Conservation (phyloP, 352 stramenopile genomes). For the Globisporangium radiosum region DNA sequence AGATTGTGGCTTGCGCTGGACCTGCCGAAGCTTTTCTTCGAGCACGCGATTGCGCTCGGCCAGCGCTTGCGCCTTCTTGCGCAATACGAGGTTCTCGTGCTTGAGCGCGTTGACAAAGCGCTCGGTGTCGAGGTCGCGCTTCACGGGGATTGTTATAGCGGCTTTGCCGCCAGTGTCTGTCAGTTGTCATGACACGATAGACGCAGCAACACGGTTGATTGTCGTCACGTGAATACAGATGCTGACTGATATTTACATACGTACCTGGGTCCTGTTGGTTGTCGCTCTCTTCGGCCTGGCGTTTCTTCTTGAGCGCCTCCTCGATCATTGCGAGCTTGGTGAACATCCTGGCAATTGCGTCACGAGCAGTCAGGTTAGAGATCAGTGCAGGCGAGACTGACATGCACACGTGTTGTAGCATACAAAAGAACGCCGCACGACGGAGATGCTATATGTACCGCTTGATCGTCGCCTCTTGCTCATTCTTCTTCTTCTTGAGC, state of each 20-base stretch:
- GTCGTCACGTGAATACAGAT: not conserved
- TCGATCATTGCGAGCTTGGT: conserved; percentile 88
- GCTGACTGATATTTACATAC: not conserved
- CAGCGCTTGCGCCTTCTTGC: conserved; percentile 69
- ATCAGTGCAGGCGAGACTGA: not conserved
- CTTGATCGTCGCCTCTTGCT: conserved; percentile 88
- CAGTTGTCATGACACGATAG: not conserved
- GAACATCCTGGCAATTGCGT: conserved; percentile 53
- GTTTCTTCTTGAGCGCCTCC: conserved; percentile 76
- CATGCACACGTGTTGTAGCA: not conserved
- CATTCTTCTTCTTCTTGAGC: conserved; percentile 90
- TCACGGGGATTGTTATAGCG: conserved; percentile 15
- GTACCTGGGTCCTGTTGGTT: conserved; percentile 56
- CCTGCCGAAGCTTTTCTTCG: conserved; percentile 40
- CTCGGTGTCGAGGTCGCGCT: conserved; percentile 71
- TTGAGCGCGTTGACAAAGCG: conserved; percentile 77
- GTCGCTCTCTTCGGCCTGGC: conserved; percentile 32
- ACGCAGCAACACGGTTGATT: not conserved
- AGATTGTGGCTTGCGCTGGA: conserved; percentile 19
- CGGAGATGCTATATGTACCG: conserved; percentile 19
- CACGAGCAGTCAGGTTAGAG: too few species aligned
- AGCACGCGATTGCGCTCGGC: conserved; percentile 65
- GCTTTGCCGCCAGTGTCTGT: conserved; percentile 26
- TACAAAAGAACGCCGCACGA: too few species aligned
- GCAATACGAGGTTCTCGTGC: conserved; percentile 59